phyloP scores from a whole-genome alignment of 2,329 filamentous ascomycete species.

The Neonectria ditissima region DNA sequence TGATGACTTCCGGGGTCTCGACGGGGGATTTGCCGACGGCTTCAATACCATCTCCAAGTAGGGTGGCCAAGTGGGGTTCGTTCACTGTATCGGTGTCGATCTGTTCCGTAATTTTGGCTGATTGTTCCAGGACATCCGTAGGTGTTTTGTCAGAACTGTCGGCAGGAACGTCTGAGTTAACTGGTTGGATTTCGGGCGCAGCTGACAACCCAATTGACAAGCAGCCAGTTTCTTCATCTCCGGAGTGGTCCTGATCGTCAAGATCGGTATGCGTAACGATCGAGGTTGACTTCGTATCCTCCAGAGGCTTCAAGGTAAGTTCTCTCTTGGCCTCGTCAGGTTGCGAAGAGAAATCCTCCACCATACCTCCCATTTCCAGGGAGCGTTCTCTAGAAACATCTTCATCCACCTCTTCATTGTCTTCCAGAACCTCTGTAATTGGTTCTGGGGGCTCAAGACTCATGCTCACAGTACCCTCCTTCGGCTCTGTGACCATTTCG shows the following conservation, averaged over 20 bases:
- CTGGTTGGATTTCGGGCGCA: neutral
- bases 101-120: conserved; percentile 9
- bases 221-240: neutral
- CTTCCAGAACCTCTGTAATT: conserved; percentile 25
- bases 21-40: conserved; percentile 5
- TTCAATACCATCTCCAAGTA: conserved; percentile 16
- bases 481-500: conserved; percentile 12
- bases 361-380: neutral
- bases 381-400: conserved; percentile 14
- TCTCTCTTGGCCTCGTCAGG: neutral
- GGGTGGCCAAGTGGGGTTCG: neutral
- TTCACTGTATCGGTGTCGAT: conserved; percentile 7
- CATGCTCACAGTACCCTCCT: conserved; percentile 14
- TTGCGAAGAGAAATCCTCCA: conserved; percentile 2
- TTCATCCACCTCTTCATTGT: neutral
- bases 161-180: neutral
- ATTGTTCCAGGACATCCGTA: neutral
- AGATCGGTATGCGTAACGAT: neutral
- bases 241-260: neutral
- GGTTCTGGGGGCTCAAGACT: conserved; percentile 21
- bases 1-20: neutral
- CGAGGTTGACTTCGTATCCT: neutral
- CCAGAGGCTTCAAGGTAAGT: neutral
- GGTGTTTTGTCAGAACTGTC: neutral
- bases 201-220: neutral